Evolutionary conservation across 2,329 filamentous ascomycete genomes (phyloP).

Genomic region (Talaromyces sp.): DNA sequence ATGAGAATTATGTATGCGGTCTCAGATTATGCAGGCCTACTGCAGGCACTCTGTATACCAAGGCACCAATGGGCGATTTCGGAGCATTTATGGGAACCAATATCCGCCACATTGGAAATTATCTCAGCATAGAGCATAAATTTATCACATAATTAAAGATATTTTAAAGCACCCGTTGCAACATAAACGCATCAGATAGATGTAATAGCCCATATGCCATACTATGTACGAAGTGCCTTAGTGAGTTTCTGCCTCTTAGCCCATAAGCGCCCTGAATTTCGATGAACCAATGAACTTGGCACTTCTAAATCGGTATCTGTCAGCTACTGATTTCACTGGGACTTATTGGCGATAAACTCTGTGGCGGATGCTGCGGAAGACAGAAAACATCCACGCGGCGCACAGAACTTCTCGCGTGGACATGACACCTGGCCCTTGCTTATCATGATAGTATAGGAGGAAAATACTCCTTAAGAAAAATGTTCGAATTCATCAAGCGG

Average conservation of each 20-base stretch:
- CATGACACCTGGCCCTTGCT: conserved; percentile 23
- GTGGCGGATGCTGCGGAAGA: conserved; percentile 13
- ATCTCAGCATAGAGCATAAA: neutral
- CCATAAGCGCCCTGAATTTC: conserved; percentile 3
- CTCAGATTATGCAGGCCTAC: conserved; percentile 12
- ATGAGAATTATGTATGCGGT: neutral
- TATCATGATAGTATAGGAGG: neutral
- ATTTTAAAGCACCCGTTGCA: neutral
- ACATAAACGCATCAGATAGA: neutral
- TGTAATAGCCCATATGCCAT: neutral
- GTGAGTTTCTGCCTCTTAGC: neutral
- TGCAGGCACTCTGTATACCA: conserved; percentile 2
- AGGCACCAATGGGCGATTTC: no score
- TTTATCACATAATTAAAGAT: neutral
- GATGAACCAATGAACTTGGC: conserved; percentile 9
- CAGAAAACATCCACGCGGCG: conserved; percentile 9
- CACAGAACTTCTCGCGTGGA: conserved; percentile 19
- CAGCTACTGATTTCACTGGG: neutral
- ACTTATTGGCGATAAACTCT: conserved; percentile 8
- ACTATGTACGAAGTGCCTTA: neutral
- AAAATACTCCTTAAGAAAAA: neutral
- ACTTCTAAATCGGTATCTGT: neutral
- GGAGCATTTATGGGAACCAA: neutral
- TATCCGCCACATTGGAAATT: neutral
- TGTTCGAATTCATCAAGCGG: neutral